phyloP scores from a whole-genome alignment of 1,284 basidiomycete genomes.

The Phellinidium pouzarii region DNA sequence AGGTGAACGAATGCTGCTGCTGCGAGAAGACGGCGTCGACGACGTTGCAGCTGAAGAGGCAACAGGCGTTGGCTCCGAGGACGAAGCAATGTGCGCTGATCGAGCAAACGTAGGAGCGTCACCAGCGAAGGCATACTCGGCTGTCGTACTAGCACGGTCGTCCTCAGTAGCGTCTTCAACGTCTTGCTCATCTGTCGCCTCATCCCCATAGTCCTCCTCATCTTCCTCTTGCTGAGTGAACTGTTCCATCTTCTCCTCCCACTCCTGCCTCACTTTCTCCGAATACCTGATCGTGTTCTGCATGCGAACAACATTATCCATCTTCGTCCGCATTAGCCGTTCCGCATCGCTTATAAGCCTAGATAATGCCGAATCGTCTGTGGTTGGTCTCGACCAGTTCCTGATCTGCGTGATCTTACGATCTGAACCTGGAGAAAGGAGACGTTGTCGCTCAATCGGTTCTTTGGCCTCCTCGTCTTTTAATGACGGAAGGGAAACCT shows the following conservation, averaged over 20 bases:
- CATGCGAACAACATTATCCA: conserved; percentile 93
- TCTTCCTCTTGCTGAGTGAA: conserved; percentile 53
- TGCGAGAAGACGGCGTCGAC: conserved; percentile 26
- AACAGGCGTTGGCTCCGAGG: conserved; percentile 53
- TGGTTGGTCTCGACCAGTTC: conserved; percentile 78
- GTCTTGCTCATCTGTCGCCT: conserved; percentile 32
- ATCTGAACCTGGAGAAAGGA: conserved; percentile 84
- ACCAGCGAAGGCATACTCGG: conserved; percentile 55
- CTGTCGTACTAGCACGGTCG: conserved; percentile 54
- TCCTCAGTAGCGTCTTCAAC: conserved; percentile 29
- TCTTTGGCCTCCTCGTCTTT: conserved; percentile 88
- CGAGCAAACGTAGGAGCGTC: conserved; percentile 39
- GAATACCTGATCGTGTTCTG: conserved; percentile 97
- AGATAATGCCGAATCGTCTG: conserved; percentile 80
- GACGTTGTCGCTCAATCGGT: conserved; percentile 87
- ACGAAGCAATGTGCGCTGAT: conserved; percentile 63
- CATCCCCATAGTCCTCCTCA: conserved; percentile 34
- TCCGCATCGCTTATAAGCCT: conserved; percentile 84
- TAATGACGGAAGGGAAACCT: conserved; percentile 84
- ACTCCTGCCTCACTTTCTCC: conserved; percentile 95
- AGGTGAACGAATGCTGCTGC: conserved; percentile 24
- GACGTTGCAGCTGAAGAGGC: conserved; percentile 53
- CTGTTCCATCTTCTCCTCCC: conserved; percentile 83
- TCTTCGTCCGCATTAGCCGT: conserved; percentile 85
- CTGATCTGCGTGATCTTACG: conserved; percentile 75